Conservation (phyloP, 345 rosid species). For the Gossypium raimondii region DNA sequence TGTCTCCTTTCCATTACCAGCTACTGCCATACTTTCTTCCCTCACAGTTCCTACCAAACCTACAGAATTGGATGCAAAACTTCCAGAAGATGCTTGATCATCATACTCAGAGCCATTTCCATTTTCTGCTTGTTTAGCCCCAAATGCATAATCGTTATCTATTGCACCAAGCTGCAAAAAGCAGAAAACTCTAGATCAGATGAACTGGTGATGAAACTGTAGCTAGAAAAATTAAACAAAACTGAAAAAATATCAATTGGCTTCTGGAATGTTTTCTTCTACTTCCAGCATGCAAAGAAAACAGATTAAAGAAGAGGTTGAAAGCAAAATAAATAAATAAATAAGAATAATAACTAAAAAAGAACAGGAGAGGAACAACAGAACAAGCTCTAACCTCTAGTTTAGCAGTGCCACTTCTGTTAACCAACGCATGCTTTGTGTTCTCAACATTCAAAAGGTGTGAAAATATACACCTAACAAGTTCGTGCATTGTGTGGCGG, state of each 20-base stretch:
- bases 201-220: conserved; percentile 7
- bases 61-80: conserved; percentile 49
- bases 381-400: conserved; percentile 50
- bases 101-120: conserved; percentile 71
- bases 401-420: conserved; percentile 53
- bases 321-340: neutral
- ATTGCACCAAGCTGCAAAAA: conserved; percentile 58
- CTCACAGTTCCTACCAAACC: conserved; percentile 39
- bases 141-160: conserved; percentile 73
- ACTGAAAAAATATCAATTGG: conserved; percentile 4
- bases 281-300: conserved; percentile 5
- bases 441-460: conserved; percentile 81
- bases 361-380: conserved; percentile 4
- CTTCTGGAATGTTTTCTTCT: conserved; percentile 3
- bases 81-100: conserved; percentile 50
- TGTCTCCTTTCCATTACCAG: conserved; percentile 57
- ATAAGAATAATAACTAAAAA: too few species aligned
- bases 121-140: conserved; percentile 65
- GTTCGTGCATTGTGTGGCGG: conserved; percentile 91
- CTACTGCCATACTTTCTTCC: conserved; percentile 59
- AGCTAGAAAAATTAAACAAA: conserved; percentile 12
- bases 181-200: conserved; percentile 4
- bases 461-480: conserved; percentile 82
- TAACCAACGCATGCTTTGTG: conserved; percentile 68
- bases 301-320: neutral